Percentiles rank a stretch among this genome's conserved stretches.
phyloP scores from a whole-genome alignment of 2,329 filamentous ascomycete genomes.

The Sporothrix mexicana region DNA sequence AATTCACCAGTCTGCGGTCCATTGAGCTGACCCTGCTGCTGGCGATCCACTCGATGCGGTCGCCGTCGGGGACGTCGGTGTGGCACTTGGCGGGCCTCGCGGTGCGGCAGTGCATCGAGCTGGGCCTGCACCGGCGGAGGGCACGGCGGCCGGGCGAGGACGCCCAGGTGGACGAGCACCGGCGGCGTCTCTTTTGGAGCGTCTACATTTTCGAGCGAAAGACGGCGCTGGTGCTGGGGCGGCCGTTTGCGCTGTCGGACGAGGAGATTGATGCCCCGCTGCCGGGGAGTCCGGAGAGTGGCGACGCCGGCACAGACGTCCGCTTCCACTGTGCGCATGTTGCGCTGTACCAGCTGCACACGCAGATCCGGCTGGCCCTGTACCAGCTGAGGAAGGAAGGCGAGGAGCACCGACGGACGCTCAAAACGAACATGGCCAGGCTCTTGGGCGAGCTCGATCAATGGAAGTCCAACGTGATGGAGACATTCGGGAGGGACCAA shows the following conservation, averaged over 20 bases:
- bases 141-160: not conserved
- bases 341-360: slow-evolving; percentile 33
- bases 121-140: slow-evolving; percentile 31
- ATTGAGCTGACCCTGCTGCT: slow-evolving; percentile 32
- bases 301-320: too few relatives aligned
- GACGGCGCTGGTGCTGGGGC: slow-evolving; percentile 33
- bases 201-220: slow-evolving; percentile 36
- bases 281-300: too few relatives aligned
- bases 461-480: slow-evolving; percentile 23
- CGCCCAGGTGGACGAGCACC: slow-evolving; percentile 9
- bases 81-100: slow-evolving; percentile 33
- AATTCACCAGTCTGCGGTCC: slow-evolving; percentile 33
- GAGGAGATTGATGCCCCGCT: slow-evolving; percentile 35
- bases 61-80: slow-evolving; percentile 31
- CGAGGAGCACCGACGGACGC: not conserved
- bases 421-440: not conserved
- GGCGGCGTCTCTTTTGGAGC: slow-evolving; percentile 32
- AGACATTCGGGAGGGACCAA: slow-evolving; percentile 11
- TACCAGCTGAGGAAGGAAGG: slow-evolving; percentile 26
- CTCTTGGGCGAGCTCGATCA: slow-evolving; percentile 29
- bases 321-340: slow-evolving; percentile 32
- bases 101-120: slow-evolving; percentile 30
- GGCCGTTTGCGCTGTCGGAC: slow-evolving; percentile 35
- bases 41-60: slow-evolving; percentile 34
- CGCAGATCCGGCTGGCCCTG: slow-evolving; percentile 32